A percentile compares a stretch with the other conserved stretches of the same genome.
Evolutionary conservation across 176 grass and related monocot species (phyloP).

Genomic region (Avena eriantha): DNA sequence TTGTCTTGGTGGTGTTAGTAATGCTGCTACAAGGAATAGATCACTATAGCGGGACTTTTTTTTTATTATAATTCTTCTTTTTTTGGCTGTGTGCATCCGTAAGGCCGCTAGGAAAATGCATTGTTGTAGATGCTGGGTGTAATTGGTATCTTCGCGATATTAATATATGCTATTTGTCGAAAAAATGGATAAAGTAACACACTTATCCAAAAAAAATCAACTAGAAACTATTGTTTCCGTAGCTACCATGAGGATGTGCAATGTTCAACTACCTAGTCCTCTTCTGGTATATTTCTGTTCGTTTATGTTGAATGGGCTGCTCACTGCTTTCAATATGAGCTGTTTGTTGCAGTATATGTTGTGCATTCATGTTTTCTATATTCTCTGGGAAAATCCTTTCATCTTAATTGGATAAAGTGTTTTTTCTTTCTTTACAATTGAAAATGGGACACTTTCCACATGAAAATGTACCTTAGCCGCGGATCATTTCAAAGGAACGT

Average conservation of each 20-base stretch:
- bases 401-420: not conserved
- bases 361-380: not conserved
- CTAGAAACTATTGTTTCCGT: not conserved
- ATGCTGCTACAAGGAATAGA: no score
- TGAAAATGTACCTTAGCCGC: no score
- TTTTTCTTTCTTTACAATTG: not conserved
- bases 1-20: no score
- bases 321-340: not conserved
- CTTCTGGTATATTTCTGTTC: slow-evolving; percentile 21
- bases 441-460: no score
- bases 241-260: slow-evolving; percentile 3
- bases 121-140: no score
- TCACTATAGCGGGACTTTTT: no score
- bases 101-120: no score
- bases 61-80: no score
- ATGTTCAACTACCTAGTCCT: slow-evolving; percentile 10
- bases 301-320: not conserved
- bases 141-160: no score
- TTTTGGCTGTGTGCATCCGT: no score
- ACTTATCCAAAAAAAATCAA: not conserved
- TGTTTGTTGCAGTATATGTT: not conserved
- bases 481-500: not conserved
- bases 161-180: no score
- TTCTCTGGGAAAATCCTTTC: not conserved
- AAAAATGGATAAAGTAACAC: no score